Evolutionary conservation across 257 asterid species (phyloP).

Genomic region (Solanum ossicruentum): DNA sequence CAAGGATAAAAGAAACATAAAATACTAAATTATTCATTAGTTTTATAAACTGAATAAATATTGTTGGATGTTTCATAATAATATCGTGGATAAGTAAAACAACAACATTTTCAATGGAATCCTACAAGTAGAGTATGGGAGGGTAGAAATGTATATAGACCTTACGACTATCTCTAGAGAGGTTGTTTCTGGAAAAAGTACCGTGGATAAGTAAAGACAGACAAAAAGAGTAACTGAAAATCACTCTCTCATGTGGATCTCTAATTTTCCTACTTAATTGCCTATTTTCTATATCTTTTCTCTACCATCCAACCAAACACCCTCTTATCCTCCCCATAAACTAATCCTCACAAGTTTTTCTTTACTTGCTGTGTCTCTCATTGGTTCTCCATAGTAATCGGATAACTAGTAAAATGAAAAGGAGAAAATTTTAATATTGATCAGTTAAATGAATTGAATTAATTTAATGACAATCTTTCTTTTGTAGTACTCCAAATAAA

Average conservation of each 20-base stretch:
- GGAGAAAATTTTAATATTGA: neutral
- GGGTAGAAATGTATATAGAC: no score
- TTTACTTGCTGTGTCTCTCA: neutral
- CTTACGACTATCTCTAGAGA: no score
- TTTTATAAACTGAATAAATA: no score
- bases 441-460: neutral
- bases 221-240: no score
- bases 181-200: no score
- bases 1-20: no score
- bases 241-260: neutral
- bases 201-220: no score
- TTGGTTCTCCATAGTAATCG: neutral
- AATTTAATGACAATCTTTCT: neutral
- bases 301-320: neutral
- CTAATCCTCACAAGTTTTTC: neutral
- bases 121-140: accelerated
- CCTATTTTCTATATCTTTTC: neutral
- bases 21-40: no score
- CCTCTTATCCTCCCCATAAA: neutral
- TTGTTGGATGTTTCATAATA: no score
- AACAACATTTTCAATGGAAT: no score
- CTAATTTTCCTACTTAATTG: neutral
- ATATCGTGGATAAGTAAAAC: no score
- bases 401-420: neutral
- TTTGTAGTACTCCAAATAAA: neutral